Percentiles rank a stretch among this genome's conserved stretches.
Evolutionary conservation across 2,329 filamentous ascomycete genomes (phyloP).

Genomic region (Apiospora saccharicola): DNA sequence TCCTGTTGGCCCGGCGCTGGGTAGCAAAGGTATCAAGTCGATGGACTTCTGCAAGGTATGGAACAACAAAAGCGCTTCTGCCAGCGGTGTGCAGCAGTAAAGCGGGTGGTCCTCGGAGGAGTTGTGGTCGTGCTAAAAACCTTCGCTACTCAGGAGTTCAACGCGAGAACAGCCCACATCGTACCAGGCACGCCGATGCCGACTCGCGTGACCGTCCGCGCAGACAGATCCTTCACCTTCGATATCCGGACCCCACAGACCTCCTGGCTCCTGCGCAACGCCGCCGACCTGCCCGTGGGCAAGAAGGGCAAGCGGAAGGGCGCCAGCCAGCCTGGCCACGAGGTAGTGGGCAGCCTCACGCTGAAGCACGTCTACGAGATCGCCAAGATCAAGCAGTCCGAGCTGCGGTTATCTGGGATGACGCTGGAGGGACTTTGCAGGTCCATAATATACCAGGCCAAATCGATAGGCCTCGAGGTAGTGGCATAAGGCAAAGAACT

Average conservation of each 20-base stretch:
- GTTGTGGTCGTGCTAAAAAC: slow-evolving; percentile 28
- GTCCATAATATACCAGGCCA: slow-evolving; percentile 77
- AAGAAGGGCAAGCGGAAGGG: slow-evolving; percentile 84
- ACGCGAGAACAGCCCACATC: slow-evolving; percentile 89
- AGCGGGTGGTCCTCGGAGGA: slow-evolving; percentile 3
- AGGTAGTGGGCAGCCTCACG: slow-evolving; percentile 83
- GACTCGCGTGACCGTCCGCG: slow-evolving; percentile 87
- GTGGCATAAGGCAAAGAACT: slow-evolving; percentile 58
- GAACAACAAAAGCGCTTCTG: not conserved
- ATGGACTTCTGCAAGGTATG: slow-evolving; percentile 99
- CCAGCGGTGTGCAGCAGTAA: not conserved
- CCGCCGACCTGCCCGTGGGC: slow-evolving; percentile 74
- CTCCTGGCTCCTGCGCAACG: slow-evolving; percentile 85
- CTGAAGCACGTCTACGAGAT: slow-evolving; percentile 98
- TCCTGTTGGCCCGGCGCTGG: slow-evolving; percentile 93
- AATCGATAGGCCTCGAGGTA: slow-evolving; percentile 77
- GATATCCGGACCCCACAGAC: slow-evolving; percentile 95
- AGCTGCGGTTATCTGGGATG: slow-evolving; percentile 76
- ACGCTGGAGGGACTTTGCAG: slow-evolving; percentile 75
- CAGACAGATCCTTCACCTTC: slow-evolving; percentile 92
- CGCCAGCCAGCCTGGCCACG: slow-evolving; percentile 75
- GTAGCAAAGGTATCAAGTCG: slow-evolving; percentile 97
- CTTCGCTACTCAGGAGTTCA: slow-evolving; percentile 78
- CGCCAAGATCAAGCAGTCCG: slow-evolving; percentile 90
- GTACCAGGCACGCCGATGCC: slow-evolving; percentile 84